A percentile compares a stretch with the other conserved stretches of the same genome.
phyloP scores from a whole-genome alignment of 208 protist genomes.

The Herpetomonas muscarum region DNA sequence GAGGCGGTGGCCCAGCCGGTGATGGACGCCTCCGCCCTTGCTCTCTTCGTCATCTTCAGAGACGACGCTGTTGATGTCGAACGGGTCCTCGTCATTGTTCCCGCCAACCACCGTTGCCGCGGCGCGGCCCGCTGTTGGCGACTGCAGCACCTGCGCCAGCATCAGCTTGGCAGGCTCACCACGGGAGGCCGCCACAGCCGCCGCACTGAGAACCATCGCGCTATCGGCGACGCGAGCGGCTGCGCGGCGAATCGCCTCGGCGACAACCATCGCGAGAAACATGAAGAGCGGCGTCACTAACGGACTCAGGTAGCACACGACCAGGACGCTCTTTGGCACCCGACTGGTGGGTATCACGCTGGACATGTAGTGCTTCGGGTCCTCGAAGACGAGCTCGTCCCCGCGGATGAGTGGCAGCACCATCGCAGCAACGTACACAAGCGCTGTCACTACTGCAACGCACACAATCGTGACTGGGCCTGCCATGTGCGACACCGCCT shows the following conservation, averaged over 20 bases:
- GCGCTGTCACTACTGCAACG: constrained; percentile 9
- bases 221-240: constrained; percentile 22
- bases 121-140: too few relatives aligned
- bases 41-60: too few relatives aligned
- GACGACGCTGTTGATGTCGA: too few relatives aligned
- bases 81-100: too few relatives aligned
- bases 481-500: too few relatives aligned
- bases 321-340: constrained; percentile 9
- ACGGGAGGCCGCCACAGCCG: constrained; percentile 1
- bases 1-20: too few relatives aligned
- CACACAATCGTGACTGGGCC: constrained; percentile 10
- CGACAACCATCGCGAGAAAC: constrained; percentile 7
- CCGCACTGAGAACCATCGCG: constrained; percentile 14
- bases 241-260: not conserved
- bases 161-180: too few relatives aligned
- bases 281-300: not conserved
- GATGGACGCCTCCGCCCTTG: too few relatives aligned
- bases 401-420: constrained; percentile 13
- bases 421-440: constrained; percentile 22
- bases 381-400: constrained; percentile 1
- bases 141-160: too few relatives aligned
- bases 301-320: constrained; percentile 5
- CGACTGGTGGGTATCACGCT: not conserved
- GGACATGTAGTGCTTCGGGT: constrained; percentile 1
- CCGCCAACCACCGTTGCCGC: too few relatives aligned